phyloP scores from a whole-genome alignment of 352 stramenopile genomes.

The Phytophthora litchii region DNA sequence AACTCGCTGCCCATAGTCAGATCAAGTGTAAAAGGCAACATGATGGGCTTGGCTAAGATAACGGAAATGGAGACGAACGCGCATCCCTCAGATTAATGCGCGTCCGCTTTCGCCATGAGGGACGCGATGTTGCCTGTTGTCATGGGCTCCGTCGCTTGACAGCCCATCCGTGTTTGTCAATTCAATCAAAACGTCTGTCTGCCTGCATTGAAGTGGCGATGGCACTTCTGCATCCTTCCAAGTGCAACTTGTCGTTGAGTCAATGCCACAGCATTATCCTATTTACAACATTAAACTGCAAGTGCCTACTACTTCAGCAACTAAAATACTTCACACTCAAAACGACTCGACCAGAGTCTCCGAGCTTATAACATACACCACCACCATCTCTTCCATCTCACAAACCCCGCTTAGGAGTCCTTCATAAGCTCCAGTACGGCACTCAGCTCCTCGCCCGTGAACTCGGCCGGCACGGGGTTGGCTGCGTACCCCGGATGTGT shows the following conservation, averaged over 20 bases:
- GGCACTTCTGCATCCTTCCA: slow-evolving; percentile 17
- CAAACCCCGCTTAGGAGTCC: slow-evolving; percentile 32
- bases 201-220: slow-evolving; percentile 20
- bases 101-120: not conserved
- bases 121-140: not conserved
- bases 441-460: slow-evolving; percentile 56
- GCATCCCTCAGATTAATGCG: slow-evolving; percentile 15
- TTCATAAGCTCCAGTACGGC: slow-evolving; percentile 58
- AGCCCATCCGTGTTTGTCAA: slow-evolving; percentile 17
- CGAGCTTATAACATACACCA: slow-evolving; percentile 35
- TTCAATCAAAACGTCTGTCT: slow-evolving; percentile 19
- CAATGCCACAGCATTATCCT: slow-evolving; percentile 28
- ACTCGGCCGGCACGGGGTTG: slow-evolving; percentile 38
- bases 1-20: not conserved
- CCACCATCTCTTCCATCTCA: not conserved
- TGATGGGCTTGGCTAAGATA: slow-evolving; percentile 4
- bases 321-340: slow-evolving; percentile 32
- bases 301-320: slow-evolving; percentile 3
- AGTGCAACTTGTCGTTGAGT: not conserved
- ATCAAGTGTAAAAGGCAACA: slow-evolving; percentile 5
- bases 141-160: slow-evolving; percentile 1
- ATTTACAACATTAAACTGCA: slow-evolving; percentile 39
- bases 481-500: slow-evolving; percentile 33
- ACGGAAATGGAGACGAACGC: slow-evolving; percentile 18
- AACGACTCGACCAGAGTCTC: not conserved